Base-by-base conservation (phyloP, 805 yeast species). In the Cyberlindnera bimundalis region DNA sequence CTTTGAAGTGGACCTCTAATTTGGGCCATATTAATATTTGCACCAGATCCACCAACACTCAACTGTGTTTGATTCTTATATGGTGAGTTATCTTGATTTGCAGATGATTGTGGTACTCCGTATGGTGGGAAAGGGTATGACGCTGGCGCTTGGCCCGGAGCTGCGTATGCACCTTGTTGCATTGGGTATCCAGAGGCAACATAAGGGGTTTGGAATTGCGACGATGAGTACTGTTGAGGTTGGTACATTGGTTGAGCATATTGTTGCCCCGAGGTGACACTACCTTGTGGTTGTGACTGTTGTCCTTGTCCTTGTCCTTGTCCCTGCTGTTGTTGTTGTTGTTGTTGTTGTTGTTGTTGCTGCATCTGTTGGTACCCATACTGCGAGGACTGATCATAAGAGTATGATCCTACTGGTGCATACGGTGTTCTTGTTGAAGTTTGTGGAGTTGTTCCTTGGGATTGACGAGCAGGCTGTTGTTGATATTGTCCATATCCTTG, bases 1-100 rank as follows among this genome's bases (percentile, higher is more conserved):
- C 51, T 33, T 30, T 43, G 53, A 16, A 40, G 23, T 1, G 50
- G 50, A 9, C 46, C 48, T 25, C 47, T 45, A 12, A 45, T 41
- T 29, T 39, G 41, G 1, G 51, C 38, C 44, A 46, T 44, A 41
- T 47, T 43, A 16, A 41, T 36, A 39, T 37, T 35, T 23, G 46
- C 21, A n/a, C 40, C 50, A 12, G 47, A 35, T 10, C 33, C 14
- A 16, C 33, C 33, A 13, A 6, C 24, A 9, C 33, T 34, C 16
- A 39, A 30, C 38, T 17, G 34, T 7, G 37, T 24, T 24, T 34
- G 41, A 14, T 19, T 33, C 35, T 42, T 42, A 40, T 42, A 42
- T 6, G 46, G 42, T 6, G 40, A 32, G 18, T 29, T 26, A 30
- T 39, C 41, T 21, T 40, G 39, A 30, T 35, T 14, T 7, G 29